Base-by-base conservation (phyloP, 2,329 filamentous ascomycete species). In the Alternaria tenuissima region DNA sequence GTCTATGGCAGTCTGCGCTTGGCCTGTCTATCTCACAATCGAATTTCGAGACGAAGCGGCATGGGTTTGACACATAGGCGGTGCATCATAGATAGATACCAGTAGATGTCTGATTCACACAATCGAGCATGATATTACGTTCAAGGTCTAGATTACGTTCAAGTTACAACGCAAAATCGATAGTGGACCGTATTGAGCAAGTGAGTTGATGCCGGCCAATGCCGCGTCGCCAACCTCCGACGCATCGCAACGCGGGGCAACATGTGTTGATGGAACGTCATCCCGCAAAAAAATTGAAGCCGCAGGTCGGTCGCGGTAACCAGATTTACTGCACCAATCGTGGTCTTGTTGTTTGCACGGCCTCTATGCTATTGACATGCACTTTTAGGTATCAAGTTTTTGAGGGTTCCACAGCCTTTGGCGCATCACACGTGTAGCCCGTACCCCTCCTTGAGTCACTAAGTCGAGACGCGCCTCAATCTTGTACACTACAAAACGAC, bases 401-500 rank as follows among this genome's bases (percentile, higher is more conserved):
- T 24, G n/a, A 48, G 47, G 44, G 44, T 28, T 55, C 59, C 57
- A 62, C 60, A 62, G 64, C 67, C 71, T 69, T 66, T 68, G 65
- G 54, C 55, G 39, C 52, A 30, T 57, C 63, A 55, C 66, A 67
- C 69, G 66, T 72, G 64, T 55, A 57, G 54, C 43, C 57, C n/a
- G 30, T 67, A 68, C 68, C 69, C 71, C 71, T 72, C 70, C 55
- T 69, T 71, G 70, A 71, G 68, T 69, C 69, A 69, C 52, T 56
- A 16, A 20, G 18, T 18, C 64, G 55, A 59, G 57, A 55, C 53
- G 57, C 62, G 52, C 52, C 55, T 59, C 52, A 64, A 57, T 57
- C 56, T 55, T 66, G 65, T 66, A 72, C 72, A 74, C 65, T 51
- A 67, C 68, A 55, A 72, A 73, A 75, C 73, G 64, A 76, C 71